Percentiles rank a stretch among this genome's conserved stretches.
Evolutionary conservation across 306 rosid genomes (phyloP).

Genomic region (Malus orientalis): DNA sequence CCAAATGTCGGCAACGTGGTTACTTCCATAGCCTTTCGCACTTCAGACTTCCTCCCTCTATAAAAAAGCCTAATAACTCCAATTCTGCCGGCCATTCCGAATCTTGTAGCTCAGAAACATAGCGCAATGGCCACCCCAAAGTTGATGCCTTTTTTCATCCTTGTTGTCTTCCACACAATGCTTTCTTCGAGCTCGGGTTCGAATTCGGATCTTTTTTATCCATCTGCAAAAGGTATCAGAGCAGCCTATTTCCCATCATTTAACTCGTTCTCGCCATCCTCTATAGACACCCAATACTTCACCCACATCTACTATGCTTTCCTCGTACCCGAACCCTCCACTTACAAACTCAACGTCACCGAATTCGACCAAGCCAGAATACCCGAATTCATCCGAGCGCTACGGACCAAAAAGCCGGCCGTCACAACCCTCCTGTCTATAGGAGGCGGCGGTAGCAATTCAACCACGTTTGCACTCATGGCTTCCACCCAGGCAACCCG

Average conservation of each 20-base stretch:
- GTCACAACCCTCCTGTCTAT: slow-evolving; percentile 56
- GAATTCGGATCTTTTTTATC: neutral
- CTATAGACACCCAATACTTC: slow-evolving; percentile 47
- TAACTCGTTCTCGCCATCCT: slow-evolving; percentile 31
- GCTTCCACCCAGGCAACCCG: slow-evolving; percentile 26
- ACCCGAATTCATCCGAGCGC: slow-evolving; percentile 32
- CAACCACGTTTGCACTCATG: slow-evolving; percentile 44
- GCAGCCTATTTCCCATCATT: slow-evolving; percentile 74
- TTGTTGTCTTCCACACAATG: neutral
- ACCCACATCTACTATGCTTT: slow-evolving; percentile 75
- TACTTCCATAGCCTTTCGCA: neutral
- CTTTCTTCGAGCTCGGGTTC: neutral
- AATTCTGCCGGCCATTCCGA: neutral
- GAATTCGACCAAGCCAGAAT: slow-evolving; percentile 19
- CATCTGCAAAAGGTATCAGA: slow-evolving; percentile 20
- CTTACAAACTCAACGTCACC: slow-evolving; percentile 36
- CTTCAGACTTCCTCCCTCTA: neutral
- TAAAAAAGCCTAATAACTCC: neutral
- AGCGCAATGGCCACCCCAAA: neutral
- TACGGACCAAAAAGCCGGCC: slow-evolving; percentile 27
- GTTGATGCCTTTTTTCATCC: neutral
- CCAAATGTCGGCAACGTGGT: neutral
- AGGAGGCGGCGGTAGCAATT: slow-evolving; percentile 59
- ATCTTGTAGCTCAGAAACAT: neutral
- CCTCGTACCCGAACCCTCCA: slow-evolving; percentile 29